Evolutionary conservation across 768 basidiomycete species (phyloP).

Genomic region (Filobasidium wieringae): DNA sequence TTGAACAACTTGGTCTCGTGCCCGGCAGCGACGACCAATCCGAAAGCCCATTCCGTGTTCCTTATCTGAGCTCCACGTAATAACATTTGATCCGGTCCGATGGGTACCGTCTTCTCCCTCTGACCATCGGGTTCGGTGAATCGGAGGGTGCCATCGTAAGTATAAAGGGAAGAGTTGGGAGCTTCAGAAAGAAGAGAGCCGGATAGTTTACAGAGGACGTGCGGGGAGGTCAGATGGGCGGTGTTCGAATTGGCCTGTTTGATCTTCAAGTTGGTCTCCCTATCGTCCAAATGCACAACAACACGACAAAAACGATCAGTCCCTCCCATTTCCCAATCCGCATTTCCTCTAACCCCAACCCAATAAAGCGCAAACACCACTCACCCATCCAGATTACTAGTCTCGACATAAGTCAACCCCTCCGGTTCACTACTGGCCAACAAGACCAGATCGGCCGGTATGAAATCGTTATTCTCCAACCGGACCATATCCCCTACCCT

Average conservation of each 20-base stretch:
- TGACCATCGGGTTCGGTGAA: slow-evolving; percentile 45
- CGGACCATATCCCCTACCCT: slow-evolving; percentile 85
- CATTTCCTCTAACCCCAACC: no score
- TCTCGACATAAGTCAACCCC: slow-evolving; percentile 94
- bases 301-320: no score
- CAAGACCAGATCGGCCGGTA: slow-evolving; percentile 85
- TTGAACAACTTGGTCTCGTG: slow-evolving; percentile 98
- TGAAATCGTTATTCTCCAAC: slow-evolving; percentile 81
- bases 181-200: slow-evolving; percentile 88
- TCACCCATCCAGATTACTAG: slow-evolving; percentile 91
- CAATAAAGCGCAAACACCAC: no score
- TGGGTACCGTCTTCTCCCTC: slow-evolving; percentile 62
- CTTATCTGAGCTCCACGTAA: slow-evolving; percentile 88
- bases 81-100: slow-evolving; percentile 89
- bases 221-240: slow-evolving; percentile 61
- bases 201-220: slow-evolving; percentile 56
- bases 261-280: slow-evolving; percentile 97
- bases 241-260: slow-evolving; percentile 87
- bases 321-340: no score
- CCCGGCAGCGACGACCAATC: slow-evolving; percentile 83
- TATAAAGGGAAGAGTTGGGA: slow-evolving; percentile 94
- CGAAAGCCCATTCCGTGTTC: slow-evolving; percentile 95
- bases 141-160: slow-evolving; percentile 56
- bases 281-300: no score
- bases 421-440: slow-evolving; percentile 88